These are phyloP conservation scores for Spergularia azorica DNA, from an alignment of 179 eudicot genomes.

Conservation along the genomic window DNA sequence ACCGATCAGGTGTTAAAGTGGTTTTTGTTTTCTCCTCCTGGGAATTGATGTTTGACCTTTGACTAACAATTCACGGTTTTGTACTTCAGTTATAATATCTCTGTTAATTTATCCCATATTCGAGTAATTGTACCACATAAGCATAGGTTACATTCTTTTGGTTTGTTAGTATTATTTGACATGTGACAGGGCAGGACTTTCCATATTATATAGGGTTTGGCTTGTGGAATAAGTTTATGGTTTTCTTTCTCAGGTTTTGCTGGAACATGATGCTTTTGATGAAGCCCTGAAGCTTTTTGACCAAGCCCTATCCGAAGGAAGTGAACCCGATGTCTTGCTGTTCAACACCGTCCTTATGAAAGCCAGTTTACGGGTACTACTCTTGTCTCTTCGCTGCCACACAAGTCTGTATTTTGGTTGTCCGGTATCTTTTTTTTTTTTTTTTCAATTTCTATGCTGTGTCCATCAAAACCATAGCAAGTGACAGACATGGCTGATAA, in stretches of 20 bases:
- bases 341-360: slow-evolving; percentile 64
- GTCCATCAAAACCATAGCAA: not conserved
- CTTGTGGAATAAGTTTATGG: slow-evolving; percentile 14
- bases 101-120: too few relatives aligned
- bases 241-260: slow-evolving; percentile 51
- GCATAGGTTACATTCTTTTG: not conserved
- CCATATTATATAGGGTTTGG: slow-evolving; percentile 15
- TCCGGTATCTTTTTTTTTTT: too few relatives aligned
- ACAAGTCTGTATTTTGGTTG: not conserved
- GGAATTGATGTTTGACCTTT: not conserved
- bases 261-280: slow-evolving; percentile 57
- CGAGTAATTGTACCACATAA: slow-evolving; percentile 6
- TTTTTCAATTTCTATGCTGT: not conserved
- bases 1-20: too few relatives aligned
- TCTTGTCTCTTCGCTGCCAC: slow-evolving; percentile 10
- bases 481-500: not conserved
- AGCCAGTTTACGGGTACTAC: slow-evolving; percentile 59
- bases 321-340: slow-evolving; percentile 59
- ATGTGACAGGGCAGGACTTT: slow-evolving; percentile 1
- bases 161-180: slow-evolving; percentile 10
- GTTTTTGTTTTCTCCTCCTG: not conserved
- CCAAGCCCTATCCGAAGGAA: slow-evolving; percentile 54
- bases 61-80: not conserved
- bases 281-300: slow-evolving; percentile 67
- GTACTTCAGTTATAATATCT: too few relatives aligned